Percentiles rank a stretch among this genome's conserved stretches.
These are phyloP conservation scores for Macadamia integrifolia DNA, from an alignment of 164 flowering plant species.

Conservation along the genomic window DNA sequence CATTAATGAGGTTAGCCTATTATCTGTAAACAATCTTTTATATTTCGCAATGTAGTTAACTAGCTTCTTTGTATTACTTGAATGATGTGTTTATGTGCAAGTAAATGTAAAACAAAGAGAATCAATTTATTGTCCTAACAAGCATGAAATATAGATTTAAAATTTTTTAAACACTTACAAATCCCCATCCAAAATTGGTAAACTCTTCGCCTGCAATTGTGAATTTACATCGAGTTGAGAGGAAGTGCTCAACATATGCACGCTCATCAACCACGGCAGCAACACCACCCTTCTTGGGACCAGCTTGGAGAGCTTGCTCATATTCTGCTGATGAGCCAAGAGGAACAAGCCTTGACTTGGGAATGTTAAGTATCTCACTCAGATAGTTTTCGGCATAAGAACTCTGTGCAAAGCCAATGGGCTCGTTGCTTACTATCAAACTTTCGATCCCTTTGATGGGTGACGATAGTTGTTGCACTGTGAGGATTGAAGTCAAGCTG, in stretches of 20 bases:
- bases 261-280: constrained; percentile 55
- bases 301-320: constrained; percentile 30
- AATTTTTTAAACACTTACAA: constrained; percentile 36
- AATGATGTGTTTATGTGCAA: not conserved
- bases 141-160: too few species aligned
- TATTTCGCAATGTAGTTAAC: too few species aligned
- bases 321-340: constrained; percentile 44
- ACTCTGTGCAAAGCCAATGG: constrained; percentile 48
- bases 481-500: constrained; percentile 41
- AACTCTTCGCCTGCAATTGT: constrained; percentile 40
- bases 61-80: too few species aligned
- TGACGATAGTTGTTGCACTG: constrained; percentile 39
- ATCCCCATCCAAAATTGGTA: constrained; percentile 60
- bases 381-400: constrained; percentile 46
- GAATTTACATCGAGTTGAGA: constrained; percentile 42
- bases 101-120: not conserved
- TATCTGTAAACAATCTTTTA: too few species aligned
- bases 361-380: constrained; percentile 33
- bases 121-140: not conserved
- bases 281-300: constrained; percentile 28
- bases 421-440: constrained; percentile 30
- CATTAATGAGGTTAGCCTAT: too few species aligned
- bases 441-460: constrained; percentile 47
- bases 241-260: constrained; percentile 49
- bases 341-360: constrained; percentile 39